Percentiles rank a stretch among this genome's conserved stretches.
Evolutionary conservation across 2,329 filamentous ascomycete genomes (phyloP).

Genomic region (Aureobasidium zeae): DNA sequence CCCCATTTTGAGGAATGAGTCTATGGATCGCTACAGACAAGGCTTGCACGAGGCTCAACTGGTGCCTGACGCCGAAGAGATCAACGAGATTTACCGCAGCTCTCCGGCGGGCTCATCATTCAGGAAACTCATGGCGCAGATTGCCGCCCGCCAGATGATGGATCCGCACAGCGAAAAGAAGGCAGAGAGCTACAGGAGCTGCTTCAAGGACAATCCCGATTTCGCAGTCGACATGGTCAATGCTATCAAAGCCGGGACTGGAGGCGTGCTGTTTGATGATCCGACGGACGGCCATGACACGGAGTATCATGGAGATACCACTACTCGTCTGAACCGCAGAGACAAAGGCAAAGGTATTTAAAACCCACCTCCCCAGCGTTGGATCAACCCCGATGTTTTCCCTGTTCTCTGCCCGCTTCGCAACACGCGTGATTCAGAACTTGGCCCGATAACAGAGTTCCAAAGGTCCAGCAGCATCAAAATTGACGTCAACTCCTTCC

Average conservation of each 20-base stretch:
- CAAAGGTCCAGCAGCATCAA: slow-evolving; percentile 18
- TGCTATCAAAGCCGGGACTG: slow-evolving; percentile 41
- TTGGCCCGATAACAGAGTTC: slow-evolving; percentile 14
- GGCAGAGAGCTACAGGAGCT: slow-evolving; percentile 41
- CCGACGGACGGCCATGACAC: slow-evolving; percentile 41
- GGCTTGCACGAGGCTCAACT: slow-evolving; percentile 41
- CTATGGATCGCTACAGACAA: slow-evolving; percentile 46
- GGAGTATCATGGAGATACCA: slow-evolving; percentile 43
- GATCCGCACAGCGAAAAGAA: slow-evolving; percentile 43
- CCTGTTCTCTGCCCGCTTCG: background rate
- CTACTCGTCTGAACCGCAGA: slow-evolving; percentile 28
- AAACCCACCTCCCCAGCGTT: background rate
- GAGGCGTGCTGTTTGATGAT: slow-evolving; percentile 44
- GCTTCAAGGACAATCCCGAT: slow-evolving; percentile 41
- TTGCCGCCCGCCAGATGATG: slow-evolving; percentile 50
- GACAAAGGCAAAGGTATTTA: slow-evolving; percentile 18
- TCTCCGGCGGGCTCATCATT: slow-evolving; percentile 40
- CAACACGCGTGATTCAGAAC: too few species aligned
- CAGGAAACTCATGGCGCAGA: slow-evolving; percentile 41
- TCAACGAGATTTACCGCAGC: slow-evolving; percentile 44
- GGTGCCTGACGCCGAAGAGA: slow-evolving; percentile 47
- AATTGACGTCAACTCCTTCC: slow-evolving; percentile 14
- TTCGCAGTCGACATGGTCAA: slow-evolving; percentile 47
- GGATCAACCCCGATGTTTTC: background rate
- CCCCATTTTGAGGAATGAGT: slow-evolving; percentile 43